Conservation (phyloP, 305 asterid genomes). For the Lippia alba region DNA sequence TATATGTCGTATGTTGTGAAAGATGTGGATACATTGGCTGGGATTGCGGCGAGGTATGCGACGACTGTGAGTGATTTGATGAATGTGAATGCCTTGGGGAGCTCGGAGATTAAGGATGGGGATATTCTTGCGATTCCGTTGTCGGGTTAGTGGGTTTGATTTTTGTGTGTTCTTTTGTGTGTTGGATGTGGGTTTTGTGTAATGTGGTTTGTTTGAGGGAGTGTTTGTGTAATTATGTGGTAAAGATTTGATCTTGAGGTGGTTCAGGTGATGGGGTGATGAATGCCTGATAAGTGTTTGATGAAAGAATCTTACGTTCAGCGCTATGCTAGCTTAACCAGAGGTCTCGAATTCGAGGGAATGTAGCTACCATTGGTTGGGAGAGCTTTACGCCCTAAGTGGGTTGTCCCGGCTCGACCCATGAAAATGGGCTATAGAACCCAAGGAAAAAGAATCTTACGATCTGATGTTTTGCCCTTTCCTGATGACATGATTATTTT, state of each 20-base stretch:
- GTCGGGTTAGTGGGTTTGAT: constrained; percentile 60
- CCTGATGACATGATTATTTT: constrained; percentile 4
- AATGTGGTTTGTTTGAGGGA: not conserved
- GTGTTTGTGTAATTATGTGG: not conserved
- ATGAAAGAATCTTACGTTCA: constrained; percentile 1
- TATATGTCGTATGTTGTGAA: constrained; percentile 84
- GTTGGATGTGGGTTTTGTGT: not conserved
- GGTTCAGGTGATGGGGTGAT: constrained; percentile 7
- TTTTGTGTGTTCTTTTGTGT: not conserved
- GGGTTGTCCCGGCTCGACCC: too few relatives aligned
- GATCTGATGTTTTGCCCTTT: constrained; percentile 3
- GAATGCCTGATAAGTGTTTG: constrained; percentile 10
- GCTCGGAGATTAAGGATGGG: constrained; percentile 68
- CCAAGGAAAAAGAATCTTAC: constrained; percentile 3
- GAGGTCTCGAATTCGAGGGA: too few relatives aligned
- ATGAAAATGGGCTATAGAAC: too few relatives aligned
- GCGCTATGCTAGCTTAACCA: too few relatives aligned
- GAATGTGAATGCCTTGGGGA: constrained; percentile 79
- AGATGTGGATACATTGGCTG: constrained; percentile 69
- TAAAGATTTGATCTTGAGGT: constrained; percentile 5
- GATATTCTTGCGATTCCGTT: constrained; percentile 93
- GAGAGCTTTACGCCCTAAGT: too few relatives aligned
- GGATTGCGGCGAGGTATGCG: constrained; percentile 66
- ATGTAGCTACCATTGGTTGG: too few relatives aligned
- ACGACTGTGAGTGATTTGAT: constrained; percentile 88